A percentile compares a stretch with the other conserved stretches of the same genome.
phyloP scores from a whole-genome alignment of 2,329 filamentous ascomycete genomes.

The Kalmusia sp. region DNA sequence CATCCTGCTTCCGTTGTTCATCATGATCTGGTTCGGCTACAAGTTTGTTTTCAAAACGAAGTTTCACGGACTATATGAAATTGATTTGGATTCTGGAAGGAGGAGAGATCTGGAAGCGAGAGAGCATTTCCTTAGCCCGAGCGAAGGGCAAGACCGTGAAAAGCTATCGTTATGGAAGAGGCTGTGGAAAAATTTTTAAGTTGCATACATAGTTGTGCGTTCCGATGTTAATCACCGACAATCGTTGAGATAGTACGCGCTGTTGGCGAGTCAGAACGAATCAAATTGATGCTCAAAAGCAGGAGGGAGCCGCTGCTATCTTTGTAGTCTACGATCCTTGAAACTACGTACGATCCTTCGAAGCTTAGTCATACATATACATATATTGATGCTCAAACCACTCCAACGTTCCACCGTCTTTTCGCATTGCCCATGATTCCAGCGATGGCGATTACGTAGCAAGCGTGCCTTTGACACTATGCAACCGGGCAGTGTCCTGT shows the following conservation, averaged over 20 bases:
- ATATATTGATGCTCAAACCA: not conserved
- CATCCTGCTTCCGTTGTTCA: conserved; percentile 60
- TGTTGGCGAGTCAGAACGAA: too few species aligned
- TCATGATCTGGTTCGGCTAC: conserved; percentile 54
- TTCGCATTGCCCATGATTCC: not conserved
- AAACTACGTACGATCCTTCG: too few species aligned
- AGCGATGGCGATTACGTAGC: not conserved
- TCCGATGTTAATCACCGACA: not conserved
- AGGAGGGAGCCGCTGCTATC: too few species aligned
- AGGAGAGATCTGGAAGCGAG: conserved; percentile 44
- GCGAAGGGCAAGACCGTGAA: not conserved
- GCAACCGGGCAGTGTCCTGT: not conserved
- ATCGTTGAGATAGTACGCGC: not conserved
- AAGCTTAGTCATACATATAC: not conserved
- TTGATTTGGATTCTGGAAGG: conserved; percentile 48
- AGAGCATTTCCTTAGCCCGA: not conserved
- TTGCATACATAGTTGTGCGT: not conserved
- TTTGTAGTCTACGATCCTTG: too few species aligned
- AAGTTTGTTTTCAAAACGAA: conserved; percentile 53
- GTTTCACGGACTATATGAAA: conserved; percentile 43
- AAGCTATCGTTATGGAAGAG: not conserved
- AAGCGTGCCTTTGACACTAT: not conserved
- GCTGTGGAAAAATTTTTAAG: not conserved
- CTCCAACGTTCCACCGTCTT: not conserved
- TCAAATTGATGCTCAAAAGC: too few species aligned